A percentile compares a stretch with the other conserved stretches of the same genome.
Evolutionary conservation across 345 rosid species (phyloP).

Genomic region (Populus deltoides): DNA sequence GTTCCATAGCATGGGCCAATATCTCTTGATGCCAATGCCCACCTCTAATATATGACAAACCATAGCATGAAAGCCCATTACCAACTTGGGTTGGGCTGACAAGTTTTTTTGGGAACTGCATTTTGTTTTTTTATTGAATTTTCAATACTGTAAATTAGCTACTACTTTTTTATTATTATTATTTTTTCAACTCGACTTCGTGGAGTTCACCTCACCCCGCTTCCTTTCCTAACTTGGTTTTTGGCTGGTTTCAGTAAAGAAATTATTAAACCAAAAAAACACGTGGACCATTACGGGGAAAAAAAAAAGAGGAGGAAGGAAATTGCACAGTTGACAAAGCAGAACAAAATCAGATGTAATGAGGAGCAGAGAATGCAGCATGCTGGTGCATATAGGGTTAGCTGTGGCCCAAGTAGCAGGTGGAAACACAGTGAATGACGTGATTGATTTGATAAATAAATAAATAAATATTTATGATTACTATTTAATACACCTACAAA

Average conservation of each 20-base stretch:
- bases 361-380: background rate
- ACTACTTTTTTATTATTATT: too few species aligned
- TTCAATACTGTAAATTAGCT: too few species aligned
- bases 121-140: too few species aligned
- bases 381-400: background rate
- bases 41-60: too few species aligned
- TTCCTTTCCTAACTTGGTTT: too few species aligned
- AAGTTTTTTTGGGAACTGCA: too few species aligned
- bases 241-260: background rate
- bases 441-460: background rate
- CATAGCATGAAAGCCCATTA: too few species aligned
- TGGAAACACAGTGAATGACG: background rate
- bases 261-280: background rate
- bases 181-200: too few species aligned
- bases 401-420: background rate
- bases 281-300: background rate
- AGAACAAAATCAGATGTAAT: background rate
- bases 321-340: background rate
- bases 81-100: too few species aligned
- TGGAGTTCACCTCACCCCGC: too few species aligned
- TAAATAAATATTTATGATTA: background rate
- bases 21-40: too few species aligned
- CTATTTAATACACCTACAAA: background rate
- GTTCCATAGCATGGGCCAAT: too few species aligned
- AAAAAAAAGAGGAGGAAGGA: background rate